A percentile compares a stretch with the other conserved stretches of the same genome.
Conservation (phyloP, 306 rosid species). For the Medicago truncatula region DNA sequence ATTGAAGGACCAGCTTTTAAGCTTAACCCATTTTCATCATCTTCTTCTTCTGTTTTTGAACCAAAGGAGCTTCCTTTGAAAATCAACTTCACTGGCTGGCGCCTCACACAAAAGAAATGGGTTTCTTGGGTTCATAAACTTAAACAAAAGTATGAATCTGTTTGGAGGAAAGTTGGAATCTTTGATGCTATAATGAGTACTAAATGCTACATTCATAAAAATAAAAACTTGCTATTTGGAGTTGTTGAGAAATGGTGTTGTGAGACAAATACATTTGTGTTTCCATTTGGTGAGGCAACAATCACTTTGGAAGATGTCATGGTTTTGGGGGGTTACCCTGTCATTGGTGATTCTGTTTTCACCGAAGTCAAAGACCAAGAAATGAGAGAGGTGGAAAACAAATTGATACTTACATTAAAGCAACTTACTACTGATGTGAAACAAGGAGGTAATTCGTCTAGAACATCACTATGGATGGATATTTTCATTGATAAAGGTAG, state of each 20-base stretch:
- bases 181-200: conserved; percentile 22
- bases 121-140: conserved; percentile 43
- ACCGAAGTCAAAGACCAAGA: background rate
- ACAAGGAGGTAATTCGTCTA: background rate
- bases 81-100: conserved; percentile 44
- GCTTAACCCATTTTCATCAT: background rate
- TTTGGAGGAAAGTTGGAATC: conserved; percentile 57
- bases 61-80: conserved; percentile 32
- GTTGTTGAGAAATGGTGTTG: conserved; percentile 44
- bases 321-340: background rate
- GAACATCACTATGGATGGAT: conserved; percentile 38
- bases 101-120: conserved; percentile 13
- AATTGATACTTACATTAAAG: background rate
- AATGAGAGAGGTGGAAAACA: background rate
- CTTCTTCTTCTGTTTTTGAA: no score
- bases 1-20: background rate
- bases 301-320: background rate
- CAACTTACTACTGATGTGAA: conserved; percentile 20
- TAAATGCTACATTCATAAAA: background rate
- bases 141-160: conserved; percentile 1
- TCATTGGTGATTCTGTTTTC: background rate
- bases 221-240: conserved; percentile 39
- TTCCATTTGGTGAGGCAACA: background rate
- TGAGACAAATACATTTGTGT: background rate
- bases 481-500: conserved; percentile 48